Evolutionary conservation across 2,329 filamentous ascomycete genomes (phyloP), one percentile per base, ranked within the genome.

Genomic region (Cladosporium oxysporum): DNA sequence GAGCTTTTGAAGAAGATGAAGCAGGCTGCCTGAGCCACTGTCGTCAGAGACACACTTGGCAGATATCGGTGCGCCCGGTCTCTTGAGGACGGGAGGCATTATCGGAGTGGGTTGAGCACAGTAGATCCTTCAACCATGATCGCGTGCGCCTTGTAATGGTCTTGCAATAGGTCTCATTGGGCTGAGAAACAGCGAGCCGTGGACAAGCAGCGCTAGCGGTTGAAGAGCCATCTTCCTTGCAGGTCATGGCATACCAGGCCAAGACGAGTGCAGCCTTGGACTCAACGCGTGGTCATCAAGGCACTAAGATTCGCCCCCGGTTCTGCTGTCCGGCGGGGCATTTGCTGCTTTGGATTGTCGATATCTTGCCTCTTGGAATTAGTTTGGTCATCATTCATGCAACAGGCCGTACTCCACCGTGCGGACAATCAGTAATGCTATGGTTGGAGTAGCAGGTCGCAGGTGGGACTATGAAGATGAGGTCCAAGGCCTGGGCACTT

Each of bases 31-130:
- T 41, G 31, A 47, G 57, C 57, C 57, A 53, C 61, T 47, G 33
- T 57, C 50, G 50, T 63, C 61, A 63, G 50, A 55, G 50, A 37
- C 10, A 26, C 33, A 28, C 61, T 63, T 63, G 61, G 61, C 61
- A 57, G 18, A n/a, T 35, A 37, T n/a, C 61, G 60, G 60, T 11
- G 49, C 60, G 21, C 18, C 60, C 33, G 49, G 53, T 33, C 14
- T 33, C 60, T 41, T 37, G 55, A 23, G 23, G n/a, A 26, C 55
- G 33, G 55, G 31, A 41, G 16, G n/a, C 47, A 50, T 53, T 35
- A 57, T 26, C 31, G 33, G 31, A 55, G 61, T 35, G 61, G 61
- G 37, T 41, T 47, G 50, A 44, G 33, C 50, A 47, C n/a, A 31
- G 18, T n/a, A 37, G 23, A 47, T 55, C 26, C 35, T 63, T n/a